phyloP scores from a whole-genome alignment of 257 asterid genomes.

The Solanum paucissectum region DNA sequence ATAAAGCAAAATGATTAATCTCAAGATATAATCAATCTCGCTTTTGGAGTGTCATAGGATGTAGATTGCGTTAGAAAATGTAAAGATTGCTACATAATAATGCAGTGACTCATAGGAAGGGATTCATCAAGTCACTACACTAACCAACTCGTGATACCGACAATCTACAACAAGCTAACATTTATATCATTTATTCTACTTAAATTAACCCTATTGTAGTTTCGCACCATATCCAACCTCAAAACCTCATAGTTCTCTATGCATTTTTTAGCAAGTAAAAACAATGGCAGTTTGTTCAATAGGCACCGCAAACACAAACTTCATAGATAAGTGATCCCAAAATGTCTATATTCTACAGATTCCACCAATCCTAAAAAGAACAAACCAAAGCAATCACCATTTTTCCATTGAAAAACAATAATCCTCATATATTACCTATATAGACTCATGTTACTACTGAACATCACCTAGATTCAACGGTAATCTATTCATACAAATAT shows the following conservation, averaged over 20 bases:
- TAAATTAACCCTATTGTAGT: not conserved
- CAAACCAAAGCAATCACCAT: not conserved
- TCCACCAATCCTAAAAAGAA: not conserved
- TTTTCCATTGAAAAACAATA: too few relatives aligned
- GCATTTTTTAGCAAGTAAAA: not conserved
- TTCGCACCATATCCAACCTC: not conserved
- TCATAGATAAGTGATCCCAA: not conserved
- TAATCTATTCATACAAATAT: not conserved
- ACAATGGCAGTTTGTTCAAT: not conserved
- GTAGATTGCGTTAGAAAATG: not conserved
- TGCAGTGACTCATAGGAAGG: not conserved
- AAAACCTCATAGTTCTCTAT: not conserved
- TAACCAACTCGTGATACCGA: not conserved
- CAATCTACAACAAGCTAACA: not conserved
- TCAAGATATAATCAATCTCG: not conserved
- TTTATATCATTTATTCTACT: not conserved
- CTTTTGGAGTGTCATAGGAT: not conserved
- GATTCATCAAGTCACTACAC: not conserved
- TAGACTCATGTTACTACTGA: not conserved
- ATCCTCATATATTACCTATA: too few relatives aligned
- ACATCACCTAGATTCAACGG: not conserved
- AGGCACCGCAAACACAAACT: not conserved
- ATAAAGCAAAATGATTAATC: not conserved
- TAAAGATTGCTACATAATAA: not conserved
- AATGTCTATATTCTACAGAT: not conserved